phyloP scores from a whole-genome alignment of 345 rosid genomes.

The Populus deltoides region DNA sequence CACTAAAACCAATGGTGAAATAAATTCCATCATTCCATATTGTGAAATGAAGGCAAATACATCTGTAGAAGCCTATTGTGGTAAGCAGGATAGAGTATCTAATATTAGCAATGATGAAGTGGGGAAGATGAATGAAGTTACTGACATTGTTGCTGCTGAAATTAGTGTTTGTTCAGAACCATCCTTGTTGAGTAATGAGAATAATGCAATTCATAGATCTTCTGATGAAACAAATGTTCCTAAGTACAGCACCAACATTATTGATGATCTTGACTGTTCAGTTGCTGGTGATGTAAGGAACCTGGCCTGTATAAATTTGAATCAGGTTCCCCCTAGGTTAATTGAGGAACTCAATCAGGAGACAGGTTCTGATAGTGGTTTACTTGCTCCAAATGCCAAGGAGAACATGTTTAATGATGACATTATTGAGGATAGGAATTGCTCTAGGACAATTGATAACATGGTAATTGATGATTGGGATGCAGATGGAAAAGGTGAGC shows the following conservation, averaged over 20 bases:
- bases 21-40: neutral
- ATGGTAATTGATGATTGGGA: neutral
- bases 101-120: conserved; percentile 9
- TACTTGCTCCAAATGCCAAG: neutral
- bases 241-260: neutral
- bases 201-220: conserved; percentile 10
- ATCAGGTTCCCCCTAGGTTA: conserved; percentile 11
- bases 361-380: conserved; percentile 13
- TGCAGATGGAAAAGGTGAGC: neutral
- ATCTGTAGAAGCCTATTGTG: conserved; percentile 1
- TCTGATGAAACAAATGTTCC: conserved; percentile 14
- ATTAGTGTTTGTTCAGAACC: conserved; percentile 17
- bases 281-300: conserved; percentile 10
- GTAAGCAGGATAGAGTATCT: conserved; percentile 18
- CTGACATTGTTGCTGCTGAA: conserved; percentile 10
- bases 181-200: conserved; percentile 4
- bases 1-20: conserved; percentile 3
- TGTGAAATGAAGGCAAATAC: conserved; percentile 9
- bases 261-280: neutral
- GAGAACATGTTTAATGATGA: neutral
- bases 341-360: conserved; percentile 19
- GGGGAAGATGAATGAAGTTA: conserved; percentile 14
- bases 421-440: conserved; percentile 1
- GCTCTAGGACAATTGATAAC: neutral
- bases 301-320: neutral